Conservation (phyloP, 129 eudicot genomes). For the Calendula officinalis region DNA sequence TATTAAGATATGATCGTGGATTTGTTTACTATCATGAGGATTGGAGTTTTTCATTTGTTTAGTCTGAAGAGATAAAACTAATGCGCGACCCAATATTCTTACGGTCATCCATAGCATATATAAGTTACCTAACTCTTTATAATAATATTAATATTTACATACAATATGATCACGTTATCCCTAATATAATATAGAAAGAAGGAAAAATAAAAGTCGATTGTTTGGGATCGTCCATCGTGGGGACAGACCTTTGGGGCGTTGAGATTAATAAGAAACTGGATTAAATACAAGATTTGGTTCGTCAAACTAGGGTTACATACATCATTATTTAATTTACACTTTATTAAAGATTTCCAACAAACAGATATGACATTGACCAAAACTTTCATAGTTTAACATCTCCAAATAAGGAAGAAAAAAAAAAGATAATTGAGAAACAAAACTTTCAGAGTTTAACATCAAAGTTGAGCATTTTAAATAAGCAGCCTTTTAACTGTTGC, state of each 20-base stretch:
- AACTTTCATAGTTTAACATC: no score
- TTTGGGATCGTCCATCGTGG: not conserved
- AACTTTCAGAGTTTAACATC: no score
- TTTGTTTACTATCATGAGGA: no score
- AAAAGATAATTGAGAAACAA: no score
- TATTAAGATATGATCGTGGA: no score
- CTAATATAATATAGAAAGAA: not conserved
- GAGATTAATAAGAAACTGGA: not conserved
- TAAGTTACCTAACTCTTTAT: not conserved
- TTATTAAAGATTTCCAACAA: not conserved
- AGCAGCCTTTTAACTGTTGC: no score
- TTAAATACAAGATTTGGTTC: not conserved
- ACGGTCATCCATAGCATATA: no score
- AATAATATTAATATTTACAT: not conserved
- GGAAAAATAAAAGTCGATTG: not conserved
- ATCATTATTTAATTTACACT: not conserved
- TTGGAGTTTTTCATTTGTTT: no score
- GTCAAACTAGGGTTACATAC: conserved; percentile 2
- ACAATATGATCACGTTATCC: not conserved
- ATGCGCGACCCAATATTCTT: no score
- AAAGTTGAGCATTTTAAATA: no score
- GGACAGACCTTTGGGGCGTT: not conserved
- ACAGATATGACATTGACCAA: not conserved
- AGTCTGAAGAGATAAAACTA: no score
- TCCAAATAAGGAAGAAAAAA: no score